Percentiles rank a stretch among this genome's conserved stretches.
Evolutionary conservation across 1,139 yeast genomes (phyloP).

Genomic region (Taphrina wiesneri): DNA sequence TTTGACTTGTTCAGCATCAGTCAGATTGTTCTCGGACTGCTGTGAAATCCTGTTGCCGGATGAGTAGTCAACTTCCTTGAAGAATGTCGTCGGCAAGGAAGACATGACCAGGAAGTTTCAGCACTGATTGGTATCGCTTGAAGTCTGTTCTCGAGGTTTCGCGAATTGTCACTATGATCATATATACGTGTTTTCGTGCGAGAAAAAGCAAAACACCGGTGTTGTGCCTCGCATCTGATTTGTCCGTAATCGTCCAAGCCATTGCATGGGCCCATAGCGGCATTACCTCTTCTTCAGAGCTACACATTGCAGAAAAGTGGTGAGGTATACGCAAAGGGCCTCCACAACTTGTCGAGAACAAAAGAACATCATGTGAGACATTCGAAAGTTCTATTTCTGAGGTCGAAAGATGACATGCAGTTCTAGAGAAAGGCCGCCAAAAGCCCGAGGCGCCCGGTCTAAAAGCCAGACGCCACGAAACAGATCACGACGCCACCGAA

Average conservation of each 20-base stretch:
- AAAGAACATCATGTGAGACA: background rate
- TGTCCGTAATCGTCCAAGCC: slow-evolving; percentile 3
- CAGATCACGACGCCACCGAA: too few species aligned
- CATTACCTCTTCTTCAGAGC: background rate
- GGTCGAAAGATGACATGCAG: background rate
- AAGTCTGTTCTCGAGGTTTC: background rate
- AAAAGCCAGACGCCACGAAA: background rate
- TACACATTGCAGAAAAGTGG: too few species aligned
- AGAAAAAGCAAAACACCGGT: background rate
- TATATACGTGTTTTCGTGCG: background rate
- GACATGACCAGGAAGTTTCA: background rate
- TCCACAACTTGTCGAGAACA: background rate
- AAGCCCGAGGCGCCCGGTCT: background rate
- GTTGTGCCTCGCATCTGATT: background rate
- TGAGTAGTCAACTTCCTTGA: background rate
- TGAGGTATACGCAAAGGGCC: background rate
- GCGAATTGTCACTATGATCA: background rate
- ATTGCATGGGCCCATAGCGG: background rate
- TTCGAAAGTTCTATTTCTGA: background rate
- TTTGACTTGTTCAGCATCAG: background rate
- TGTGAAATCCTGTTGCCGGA: background rate
- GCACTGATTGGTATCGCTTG: background rate
- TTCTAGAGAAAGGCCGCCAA: background rate
- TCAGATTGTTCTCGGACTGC: background rate
- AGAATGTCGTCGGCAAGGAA: background rate